A percentile compares a stretch with the other conserved stretches of the same genome.
phyloP scores from a whole-genome alignment of 2,329 filamentous ascomycete genomes.

The Pestalotiopsis sp. region DNA sequence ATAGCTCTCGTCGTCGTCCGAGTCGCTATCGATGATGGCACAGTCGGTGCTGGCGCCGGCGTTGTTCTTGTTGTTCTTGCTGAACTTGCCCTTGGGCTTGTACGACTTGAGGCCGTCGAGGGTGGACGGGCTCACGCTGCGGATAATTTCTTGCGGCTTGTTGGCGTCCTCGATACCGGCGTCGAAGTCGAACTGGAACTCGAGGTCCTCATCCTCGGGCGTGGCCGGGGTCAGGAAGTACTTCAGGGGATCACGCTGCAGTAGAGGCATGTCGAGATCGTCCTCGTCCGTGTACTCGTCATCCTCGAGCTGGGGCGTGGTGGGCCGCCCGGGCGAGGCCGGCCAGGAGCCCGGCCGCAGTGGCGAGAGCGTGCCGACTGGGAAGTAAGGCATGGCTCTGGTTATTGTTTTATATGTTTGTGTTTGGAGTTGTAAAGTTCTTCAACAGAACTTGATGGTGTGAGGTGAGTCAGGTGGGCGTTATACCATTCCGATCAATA shows the following conservation, averaged over 20 bases:
- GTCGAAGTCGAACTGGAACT: constrained; percentile 54
- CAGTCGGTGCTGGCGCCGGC: constrained; percentile 31
- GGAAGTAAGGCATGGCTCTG: constrained; percentile 28
- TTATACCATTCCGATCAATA: not conserved
- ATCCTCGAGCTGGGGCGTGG: constrained; percentile 43
- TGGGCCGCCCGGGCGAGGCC: constrained; percentile 51
- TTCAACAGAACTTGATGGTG: not conserved
- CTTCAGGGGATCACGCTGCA: constrained; percentile 56
- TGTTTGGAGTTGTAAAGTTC: not conserved
- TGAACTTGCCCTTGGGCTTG: constrained; percentile 41
- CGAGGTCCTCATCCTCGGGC: constrained; percentile 43
- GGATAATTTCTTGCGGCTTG: constrained; percentile 47
- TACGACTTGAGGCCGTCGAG: constrained; percentile 51
- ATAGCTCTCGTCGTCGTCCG: constrained; percentile 51
- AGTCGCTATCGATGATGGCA: constrained; percentile 42
- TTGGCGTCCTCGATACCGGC: constrained; percentile 58
- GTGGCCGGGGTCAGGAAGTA: constrained; percentile 57
- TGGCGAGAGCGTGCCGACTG: constrained; percentile 25
- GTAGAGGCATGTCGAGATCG: constrained; percentile 36
- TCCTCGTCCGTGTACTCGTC: constrained; percentile 48
- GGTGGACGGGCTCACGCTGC: constrained; percentile 59
- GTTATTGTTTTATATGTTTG: not conserved
- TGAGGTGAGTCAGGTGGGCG: not conserved
- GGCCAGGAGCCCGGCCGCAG: constrained; percentile 53
- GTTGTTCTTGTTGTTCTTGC: constrained; percentile 13